Base-by-base conservation (phyloP, 2,329 filamentous ascomycete species). In the Hypoxylon sp. region DNA sequence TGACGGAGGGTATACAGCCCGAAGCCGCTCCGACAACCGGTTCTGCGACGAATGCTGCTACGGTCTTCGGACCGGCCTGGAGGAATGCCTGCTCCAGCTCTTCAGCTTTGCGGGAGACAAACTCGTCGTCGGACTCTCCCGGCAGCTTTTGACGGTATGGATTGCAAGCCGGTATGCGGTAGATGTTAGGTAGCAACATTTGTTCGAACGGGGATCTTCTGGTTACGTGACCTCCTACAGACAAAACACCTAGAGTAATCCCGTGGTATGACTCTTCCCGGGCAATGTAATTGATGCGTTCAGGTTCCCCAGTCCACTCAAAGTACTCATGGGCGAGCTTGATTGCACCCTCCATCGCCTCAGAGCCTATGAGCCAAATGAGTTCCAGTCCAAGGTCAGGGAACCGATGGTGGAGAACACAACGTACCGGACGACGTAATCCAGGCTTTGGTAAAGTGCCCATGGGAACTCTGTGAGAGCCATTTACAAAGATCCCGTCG, bases 251-350 rank as follows among this genome's bases (percentile, higher is more conserved):
- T 0, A 92, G 75, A 0, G 90, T 93, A 27, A 84, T 88, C 5
- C 91, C 91, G 71, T 94, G 91, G 71, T 91, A 94, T 9, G 87
- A 90, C 21, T 87, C 83, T 29, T 86, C 78, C 14, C 91, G 84
- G 5, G 88, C 82, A 70, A 94, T 91, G 77, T 90, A 91, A 50
- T 85, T 82, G 0, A 80, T 81, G 1, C 90, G 83, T 50, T 83
- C 75, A 0, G 83, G 80, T 57, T 90, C 80, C 2, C 81, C 81
- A 11, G 63, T 71, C 74, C 90, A 88, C 14, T 87, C 80, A 70
- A 86, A 90, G 73, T 88, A 93, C 74, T 93, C 90, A 1, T 87
- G 80, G 9, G 88, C 83, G 14, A 92, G 78, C 72, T 93, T 94
- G 64, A 91, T 77, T 1, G 89, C 85, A 1, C 88, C 88, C 74